These are phyloP conservation scores for Macrolepiota dolichaula DNA, from an alignment of 768 basidiomycete species.

Conservation along the genomic window DNA sequence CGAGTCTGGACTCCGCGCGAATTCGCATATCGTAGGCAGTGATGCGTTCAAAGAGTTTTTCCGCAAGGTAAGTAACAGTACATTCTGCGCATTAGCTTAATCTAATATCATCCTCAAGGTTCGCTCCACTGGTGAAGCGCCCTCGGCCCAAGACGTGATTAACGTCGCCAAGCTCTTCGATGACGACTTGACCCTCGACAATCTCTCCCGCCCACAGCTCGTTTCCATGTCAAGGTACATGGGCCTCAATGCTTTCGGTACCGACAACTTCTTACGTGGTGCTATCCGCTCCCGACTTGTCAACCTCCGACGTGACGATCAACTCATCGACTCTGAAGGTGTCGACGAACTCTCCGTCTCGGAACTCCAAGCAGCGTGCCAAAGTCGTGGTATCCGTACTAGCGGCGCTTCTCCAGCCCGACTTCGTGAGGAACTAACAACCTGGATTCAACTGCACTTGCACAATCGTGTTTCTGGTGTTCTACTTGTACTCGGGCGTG, in stretches of 20 bases:
- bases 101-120: conserved; percentile 40
- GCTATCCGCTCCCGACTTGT: conserved; percentile 82
- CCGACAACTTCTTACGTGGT: conserved; percentile 96
- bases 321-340: conserved; percentile 87
- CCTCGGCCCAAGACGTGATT: conserved; percentile 84
- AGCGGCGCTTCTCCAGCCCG: conserved; percentile 83
- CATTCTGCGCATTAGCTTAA: not conserved
- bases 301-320: conserved; percentile 87
- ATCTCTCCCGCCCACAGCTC: conserved; percentile 95
- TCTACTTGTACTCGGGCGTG: conserved; percentile 88
- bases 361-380: conserved; percentile 91
- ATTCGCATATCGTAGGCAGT: conserved; percentile 87
- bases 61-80: conserved; percentile 65
- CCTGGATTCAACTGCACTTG: conserved; percentile 92
- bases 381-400: conserved; percentile 91
- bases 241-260: conserved; percentile 97
- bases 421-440: conserved; percentile 83
- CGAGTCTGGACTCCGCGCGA: conserved; percentile 90
- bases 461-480: conserved; percentile 92
- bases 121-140: conserved; percentile 92
- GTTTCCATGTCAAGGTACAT: conserved; percentile 98
- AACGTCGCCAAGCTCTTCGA: conserved; percentile 96
- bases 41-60: conserved; percentile 99
- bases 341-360: conserved; percentile 87
- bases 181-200: conserved; percentile 96